Base-by-base conservation (phyloP, 352 stramenopile species). In the Phytophthora rubi region DNA sequence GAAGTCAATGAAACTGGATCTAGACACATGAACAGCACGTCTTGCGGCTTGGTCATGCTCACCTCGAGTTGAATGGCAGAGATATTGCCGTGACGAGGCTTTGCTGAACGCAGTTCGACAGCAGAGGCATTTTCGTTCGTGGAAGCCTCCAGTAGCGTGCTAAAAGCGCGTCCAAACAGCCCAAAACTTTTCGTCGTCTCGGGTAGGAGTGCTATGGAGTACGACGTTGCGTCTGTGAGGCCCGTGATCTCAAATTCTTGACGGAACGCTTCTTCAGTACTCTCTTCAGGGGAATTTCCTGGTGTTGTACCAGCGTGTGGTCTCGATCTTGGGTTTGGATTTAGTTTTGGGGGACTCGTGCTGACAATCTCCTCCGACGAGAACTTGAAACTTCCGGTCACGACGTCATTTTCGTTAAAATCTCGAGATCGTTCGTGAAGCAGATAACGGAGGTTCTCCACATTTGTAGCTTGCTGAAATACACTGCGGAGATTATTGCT, bases 41-140 rank as follows among this genome's bases (percentile, higher is more conserved):
- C 81, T n/a, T 59, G 47, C 2, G 78, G 73, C 53, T 93, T 91
- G 2, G 73, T 77, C 83, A 91, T 90, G n/a, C 65, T 69, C 6
- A 89, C 56, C 5, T 73, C 49, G 1, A 92, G 51, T 32, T 85
- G 48, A 8, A 93, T 57, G 32, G 72, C 76, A 10, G 79, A 73
- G 0, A 68, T 73, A 23, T 75, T 86, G 4, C 85, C 83, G 35
- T 61, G 42, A 12, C 80, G 64, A 2, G 88, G 81, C 6, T 48
- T 64, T 0, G 59, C 68, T 1, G 64, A 64, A 12, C 59, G 30
- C 0, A 93, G n/a, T 15, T 59, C 56, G 6, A 93, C 73, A 6
- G 83, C 67, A 2, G 85, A 92, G 0, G 88, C 88, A 12, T 89
- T 87, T 49, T 90, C 79, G 52, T 95, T 88, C 2, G 86, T 93